Percentiles rank a stretch among this genome's conserved stretches.
Evolutionary conservation across 1,139 yeast species (phyloP).

Genomic region (Geotrichum carabidarum): DNA sequence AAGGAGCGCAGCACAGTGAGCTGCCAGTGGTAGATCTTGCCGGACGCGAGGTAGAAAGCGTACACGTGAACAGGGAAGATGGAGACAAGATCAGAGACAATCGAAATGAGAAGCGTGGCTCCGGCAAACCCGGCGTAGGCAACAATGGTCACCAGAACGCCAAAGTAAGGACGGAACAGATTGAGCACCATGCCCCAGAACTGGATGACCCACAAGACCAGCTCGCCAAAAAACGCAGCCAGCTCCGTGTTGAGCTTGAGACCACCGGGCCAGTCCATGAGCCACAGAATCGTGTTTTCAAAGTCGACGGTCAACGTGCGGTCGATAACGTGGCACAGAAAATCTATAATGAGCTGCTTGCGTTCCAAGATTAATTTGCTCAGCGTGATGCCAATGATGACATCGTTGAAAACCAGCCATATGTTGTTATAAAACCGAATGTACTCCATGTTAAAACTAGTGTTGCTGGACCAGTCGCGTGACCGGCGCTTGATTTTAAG

Average conservation of each 20-base stretch:
- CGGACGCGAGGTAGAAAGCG: slow-evolving; percentile 71
- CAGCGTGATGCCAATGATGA: slow-evolving; percentile 64
- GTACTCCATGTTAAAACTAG: slow-evolving; percentile 53
- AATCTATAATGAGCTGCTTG: slow-evolving; percentile 36
- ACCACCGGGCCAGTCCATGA: slow-evolving; percentile 90
- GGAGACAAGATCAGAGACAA: slow-evolving; percentile 59
- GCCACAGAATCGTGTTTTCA: slow-evolving; percentile 56
- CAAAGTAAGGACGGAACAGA: slow-evolving; percentile 35
- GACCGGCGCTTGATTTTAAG: slow-evolving; percentile 45
- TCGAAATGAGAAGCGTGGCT: slow-evolving; percentile 62
- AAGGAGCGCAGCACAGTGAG: slow-evolving; percentile 62
- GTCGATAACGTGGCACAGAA: slow-evolving; percentile 36
- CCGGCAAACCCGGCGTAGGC: slow-evolving; percentile 49
- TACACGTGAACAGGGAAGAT: slow-evolving; percentile 66
- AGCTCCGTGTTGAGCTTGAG: slow-evolving; percentile 84
- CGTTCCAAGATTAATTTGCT: slow-evolving; percentile 50
- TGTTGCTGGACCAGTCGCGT: slow-evolving; percentile 36
- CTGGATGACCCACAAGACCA: slow-evolving; percentile 77
- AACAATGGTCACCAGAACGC: slow-evolving; percentile 35
- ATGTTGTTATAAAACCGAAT: slow-evolving; percentile 81
- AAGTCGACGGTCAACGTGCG: slow-evolving; percentile 42
- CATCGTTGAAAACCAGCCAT: slow-evolving; percentile 83
- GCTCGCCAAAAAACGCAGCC: slow-evolving; percentile 78
- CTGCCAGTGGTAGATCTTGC: slow-evolving; percentile 75
- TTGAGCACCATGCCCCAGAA: slow-evolving; percentile 48